Evolutionary conservation across 129 eudicot species (phyloP), one percentile per base, ranked within the genome.

Genomic region (Flaveria ramosissima): DNA sequence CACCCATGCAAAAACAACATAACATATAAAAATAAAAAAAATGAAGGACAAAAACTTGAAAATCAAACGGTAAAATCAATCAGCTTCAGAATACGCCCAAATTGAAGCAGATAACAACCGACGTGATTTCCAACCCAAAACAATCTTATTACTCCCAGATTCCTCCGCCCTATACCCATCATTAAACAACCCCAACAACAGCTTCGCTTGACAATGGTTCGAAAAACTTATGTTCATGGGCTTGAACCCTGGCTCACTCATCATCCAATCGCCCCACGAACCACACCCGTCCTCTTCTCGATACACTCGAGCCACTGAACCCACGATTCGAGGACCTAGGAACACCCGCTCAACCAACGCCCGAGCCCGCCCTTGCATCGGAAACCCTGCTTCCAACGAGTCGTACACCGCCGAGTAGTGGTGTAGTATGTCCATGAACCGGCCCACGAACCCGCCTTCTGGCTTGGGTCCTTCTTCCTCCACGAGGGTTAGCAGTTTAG

Each of bases 91-190:
- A 57, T 70, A 67, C 2, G 84, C 65, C 97, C 97, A 91, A 60
- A 91, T 53, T 2, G 97, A 88, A 26, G 92, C 97, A 0, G 95
- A 88, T 32, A 91, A 86, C 65, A 91, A 76, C 46, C 95, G 78
- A 3, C 97, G 76, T 0, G 92, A 89, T 82, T 91, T 91, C 97
- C 97, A 91, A 1, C 92, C 90, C 20, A 91, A 81, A 73, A 91
- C 90, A 27, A 91, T 84, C 79, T 86, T 88, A 70, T 91, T 91
- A 12, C 65, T 63, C 9, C 80, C 85, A 51, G 81, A 60, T 75
- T 89, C 94, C 81, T 91, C 97, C 9, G 84, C 95, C 67, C 87
- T 77, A 21, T 86, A 91, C 7, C 97, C 97, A 72, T 89, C 97
- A 43, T 86, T 78, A 60, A 86, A 91, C 23, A 91, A 74, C 30